Evolutionary conservation across 805 yeast species (phyloP).

Genomic region (Schwanniomyces vanrijiae): DNA sequence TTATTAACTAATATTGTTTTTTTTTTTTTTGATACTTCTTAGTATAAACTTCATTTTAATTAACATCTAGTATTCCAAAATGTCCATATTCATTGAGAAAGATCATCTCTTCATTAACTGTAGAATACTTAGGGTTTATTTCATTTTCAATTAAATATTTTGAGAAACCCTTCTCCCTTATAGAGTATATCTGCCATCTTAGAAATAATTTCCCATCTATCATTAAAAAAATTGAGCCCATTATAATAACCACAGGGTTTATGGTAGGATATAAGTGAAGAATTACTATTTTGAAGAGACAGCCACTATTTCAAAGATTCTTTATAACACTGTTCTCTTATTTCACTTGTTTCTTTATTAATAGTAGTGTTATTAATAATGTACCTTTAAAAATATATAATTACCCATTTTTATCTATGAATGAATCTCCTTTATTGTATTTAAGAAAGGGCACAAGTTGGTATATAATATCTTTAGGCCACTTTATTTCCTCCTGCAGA

Average conservation of each 20-base stretch:
- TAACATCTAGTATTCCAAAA: conserved; percentile 1
- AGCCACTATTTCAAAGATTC: neutral
- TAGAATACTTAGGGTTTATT: neutral
- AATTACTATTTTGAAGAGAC: too few relatives aligned
- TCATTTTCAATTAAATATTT: conserved; percentile 3
- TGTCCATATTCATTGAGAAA: neutral
- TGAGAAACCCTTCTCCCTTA: neutral
- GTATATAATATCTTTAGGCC: too few relatives aligned
- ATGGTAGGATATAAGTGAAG: neutral
- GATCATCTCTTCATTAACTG: neutral
- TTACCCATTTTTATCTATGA: too few relatives aligned
- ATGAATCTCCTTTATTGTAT: too few relatives aligned
- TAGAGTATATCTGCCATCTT: neutral
- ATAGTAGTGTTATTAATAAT: neutral
- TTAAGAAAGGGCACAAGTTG: too few relatives aligned
- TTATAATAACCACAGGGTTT: neutral
- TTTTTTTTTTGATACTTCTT: neutral
- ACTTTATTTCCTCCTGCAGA: too few relatives aligned
- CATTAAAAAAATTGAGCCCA: neutral
- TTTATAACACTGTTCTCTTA: neutral
- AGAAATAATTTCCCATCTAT: neutral
- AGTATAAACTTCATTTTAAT: neutral
- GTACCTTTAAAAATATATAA: neutral
- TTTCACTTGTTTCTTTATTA: neutral
- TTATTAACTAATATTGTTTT: neutral